phyloP scores from a whole-genome alignment of 1,284 basidiomycete species.

The Ceratobasidium papillatum region DNA sequence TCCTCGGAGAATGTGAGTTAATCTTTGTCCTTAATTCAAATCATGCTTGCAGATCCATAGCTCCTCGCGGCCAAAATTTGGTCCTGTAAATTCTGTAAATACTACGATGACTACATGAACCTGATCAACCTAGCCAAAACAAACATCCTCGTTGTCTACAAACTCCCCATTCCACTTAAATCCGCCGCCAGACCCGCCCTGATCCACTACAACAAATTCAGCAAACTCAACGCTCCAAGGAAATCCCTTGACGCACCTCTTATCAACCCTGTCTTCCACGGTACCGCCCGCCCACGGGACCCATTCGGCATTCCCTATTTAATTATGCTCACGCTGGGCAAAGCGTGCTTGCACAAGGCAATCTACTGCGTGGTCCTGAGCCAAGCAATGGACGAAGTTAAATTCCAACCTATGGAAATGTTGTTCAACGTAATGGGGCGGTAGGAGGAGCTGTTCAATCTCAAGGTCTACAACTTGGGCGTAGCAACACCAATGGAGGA shows the following conservation, averaged over 20 bases:
- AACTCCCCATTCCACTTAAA: slow-evolving; percentile 67
- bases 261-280: slow-evolving; percentile 42
- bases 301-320: slow-evolving; percentile 81
- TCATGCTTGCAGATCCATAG: slow-evolving; percentile 57
- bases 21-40: neutral
- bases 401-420: slow-evolving; percentile 70
- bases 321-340: slow-evolving; percentile 68
- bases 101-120: slow-evolving; percentile 70
- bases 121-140: slow-evolving; percentile 71
- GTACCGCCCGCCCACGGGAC: slow-evolving; percentile 45
- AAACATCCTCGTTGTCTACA: slow-evolving; percentile 77
- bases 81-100: slow-evolving; percentile 78
- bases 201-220: neutral
- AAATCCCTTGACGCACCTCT: slow-evolving; percentile 36
- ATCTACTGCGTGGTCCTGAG: slow-evolving; percentile 77
- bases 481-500: slow-evolving; percentile 14
- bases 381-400: slow-evolving; percentile 71
- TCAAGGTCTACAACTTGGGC: slow-evolving; percentile 55
- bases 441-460: slow-evolving; percentile 69
- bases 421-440: slow-evolving; percentile 51
- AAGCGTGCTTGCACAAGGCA: slow-evolving; percentile 64
- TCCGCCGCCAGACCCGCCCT: slow-evolving; percentile 55
- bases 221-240: neutral
- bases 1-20: slow-evolving; percentile 70
- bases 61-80: slow-evolving; percentile 81